Percentiles rank a stretch among this genome's conserved stretches.
phyloP scores from a whole-genome alignment of 768 basidiomycete genomes.

The Suillus bovinus region DNA sequence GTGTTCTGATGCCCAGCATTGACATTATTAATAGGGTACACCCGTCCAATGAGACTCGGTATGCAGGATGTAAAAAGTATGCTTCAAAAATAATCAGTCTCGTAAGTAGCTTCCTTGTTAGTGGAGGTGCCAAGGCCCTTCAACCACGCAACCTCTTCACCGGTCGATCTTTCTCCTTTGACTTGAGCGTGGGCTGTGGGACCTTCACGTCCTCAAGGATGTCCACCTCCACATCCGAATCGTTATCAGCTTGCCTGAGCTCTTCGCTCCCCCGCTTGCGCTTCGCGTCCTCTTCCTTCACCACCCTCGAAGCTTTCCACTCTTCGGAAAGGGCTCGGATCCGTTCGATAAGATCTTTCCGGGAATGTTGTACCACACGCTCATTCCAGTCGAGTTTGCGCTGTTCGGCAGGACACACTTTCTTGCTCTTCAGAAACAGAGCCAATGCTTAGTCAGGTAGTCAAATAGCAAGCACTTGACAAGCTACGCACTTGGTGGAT shows the following conservation, averaged over 20 bases:
- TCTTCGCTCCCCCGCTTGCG: slow-evolving; percentile 29
- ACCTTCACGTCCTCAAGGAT: slow-evolving; percentile 35
- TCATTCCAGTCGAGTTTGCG: slow-evolving; percentile 56
- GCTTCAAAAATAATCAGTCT: background rate
- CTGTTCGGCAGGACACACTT: slow-evolving; percentile 35
- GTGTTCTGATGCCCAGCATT: background rate
- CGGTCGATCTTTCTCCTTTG: slow-evolving; percentile 10
- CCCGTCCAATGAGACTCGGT: background rate
- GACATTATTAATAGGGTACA: background rate
- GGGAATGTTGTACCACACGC: slow-evolving; percentile 43
- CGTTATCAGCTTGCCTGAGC: slow-evolving; percentile 20
- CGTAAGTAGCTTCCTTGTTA: background rate
- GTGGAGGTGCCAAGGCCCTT: background rate
- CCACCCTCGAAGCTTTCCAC: slow-evolving; percentile 50
- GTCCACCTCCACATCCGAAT: slow-evolving; percentile 41
- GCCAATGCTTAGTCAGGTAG: slow-evolving; percentile 5
- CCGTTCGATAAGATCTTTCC: slow-evolving; percentile 43
- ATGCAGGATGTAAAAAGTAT: background rate
- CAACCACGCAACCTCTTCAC: slow-evolving; percentile 29
- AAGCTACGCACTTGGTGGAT: slow-evolving; percentile 39
- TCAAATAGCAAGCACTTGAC: background rate
- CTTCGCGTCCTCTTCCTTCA: slow-evolving; percentile 34
- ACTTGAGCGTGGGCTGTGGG: slow-evolving; percentile 10
- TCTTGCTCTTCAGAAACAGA: slow-evolving; percentile 27
- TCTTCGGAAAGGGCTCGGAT: slow-evolving; percentile 51